Evolutionary conservation across 176 grass and related monocot species (phyloP).

Genomic region (Triticum dicoccoides): DNA sequence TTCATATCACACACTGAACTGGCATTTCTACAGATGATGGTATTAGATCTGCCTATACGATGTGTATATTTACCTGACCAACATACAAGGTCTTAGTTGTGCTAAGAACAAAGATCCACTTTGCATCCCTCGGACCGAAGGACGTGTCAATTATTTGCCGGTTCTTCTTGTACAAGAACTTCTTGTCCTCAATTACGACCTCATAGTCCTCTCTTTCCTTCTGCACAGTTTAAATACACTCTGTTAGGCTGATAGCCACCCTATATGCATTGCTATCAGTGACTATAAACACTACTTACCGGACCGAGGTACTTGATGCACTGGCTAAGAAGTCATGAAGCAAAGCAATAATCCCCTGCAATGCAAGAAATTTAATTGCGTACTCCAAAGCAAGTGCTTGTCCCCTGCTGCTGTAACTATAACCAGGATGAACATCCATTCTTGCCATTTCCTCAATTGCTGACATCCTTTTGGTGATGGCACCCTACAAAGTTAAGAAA

Average conservation of each 20-base stretch:
- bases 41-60: not conserved
- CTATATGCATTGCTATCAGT: too few species aligned
- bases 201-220: slow-evolving; percentile 93
- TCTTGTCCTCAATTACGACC: slow-evolving; percentile 67
- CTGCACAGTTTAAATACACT: slow-evolving; percentile 32
- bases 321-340: slow-evolving; percentile 27
- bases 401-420: too few species aligned
- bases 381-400: too few species aligned
- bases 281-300: slow-evolving; percentile 33
- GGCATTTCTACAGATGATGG: not conserved
- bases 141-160: slow-evolving; percentile 61
- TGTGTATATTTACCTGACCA: slow-evolving; percentile 68
- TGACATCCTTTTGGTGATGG: too few species aligned
- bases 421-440: too few species aligned
- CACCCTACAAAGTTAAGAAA: too few species aligned
- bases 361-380: too few species aligned
- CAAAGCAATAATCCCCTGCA: too few species aligned
- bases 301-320: slow-evolving; percentile 98
- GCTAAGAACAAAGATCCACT: slow-evolving; percentile 98
- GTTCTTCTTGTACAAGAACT: slow-evolving; percentile 69
- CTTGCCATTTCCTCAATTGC: too few species aligned
- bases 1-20: not conserved
- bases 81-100: slow-evolving; percentile 78
- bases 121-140: slow-evolving; percentile 38
- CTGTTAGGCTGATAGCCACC: too few species aligned